Evolutionary conservation across 2,329 filamentous ascomycete species (phyloP), one percentile per base, ranked within the genome.

Genomic region (Dactylellina leptospora): DNA sequence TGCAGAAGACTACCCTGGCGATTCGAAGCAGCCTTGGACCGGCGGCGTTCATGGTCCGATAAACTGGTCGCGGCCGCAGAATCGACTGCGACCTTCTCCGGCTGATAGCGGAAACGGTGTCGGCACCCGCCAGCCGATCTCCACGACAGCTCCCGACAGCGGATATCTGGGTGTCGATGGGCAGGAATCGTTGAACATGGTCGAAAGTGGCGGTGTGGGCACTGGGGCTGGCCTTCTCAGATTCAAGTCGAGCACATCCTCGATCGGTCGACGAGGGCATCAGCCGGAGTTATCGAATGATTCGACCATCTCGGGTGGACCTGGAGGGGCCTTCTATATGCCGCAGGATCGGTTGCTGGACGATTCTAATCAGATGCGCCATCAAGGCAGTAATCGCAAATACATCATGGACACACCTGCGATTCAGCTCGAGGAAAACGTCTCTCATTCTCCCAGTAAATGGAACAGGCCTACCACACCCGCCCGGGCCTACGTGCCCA

Each of bases 11-110:
- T 42, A 53, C 33, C 20, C 56, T 36, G 51, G 40, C 25, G 48
- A 72, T 42, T 20, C 44, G 27, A 64, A 53, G 20, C 30, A 53
- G 28, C 25, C 68, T 36, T 59, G 53, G 59, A 55, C 42, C 16
- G 23, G 16, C 18, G 13, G 5, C 11, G 25, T 25, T 11, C 45
- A 53, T 2, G 47, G 28, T 25, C 44, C 60, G n/a, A 64, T 64
- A 40, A 72, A 72, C 47, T 72, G 68, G 68, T 72, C 68, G 54
- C 68, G 68, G 27, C 68, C 68, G 28, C 68, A 72, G 45, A 56
- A 53, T 11, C 59, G 68, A 33, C 60, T 64, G 54, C 33, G 66
- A 56, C 51, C 56, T 20, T 63, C 45, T 20, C 58, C 66, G 16
- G 23, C 16, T 8, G 30, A 27, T 38, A 51, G 42, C 40, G 54